Evolutionary conservation across 2,329 filamentous ascomycete species (phyloP), one percentile per base, ranked within the genome.

Genomic region (Scortechinia acanthostroma): DNA sequence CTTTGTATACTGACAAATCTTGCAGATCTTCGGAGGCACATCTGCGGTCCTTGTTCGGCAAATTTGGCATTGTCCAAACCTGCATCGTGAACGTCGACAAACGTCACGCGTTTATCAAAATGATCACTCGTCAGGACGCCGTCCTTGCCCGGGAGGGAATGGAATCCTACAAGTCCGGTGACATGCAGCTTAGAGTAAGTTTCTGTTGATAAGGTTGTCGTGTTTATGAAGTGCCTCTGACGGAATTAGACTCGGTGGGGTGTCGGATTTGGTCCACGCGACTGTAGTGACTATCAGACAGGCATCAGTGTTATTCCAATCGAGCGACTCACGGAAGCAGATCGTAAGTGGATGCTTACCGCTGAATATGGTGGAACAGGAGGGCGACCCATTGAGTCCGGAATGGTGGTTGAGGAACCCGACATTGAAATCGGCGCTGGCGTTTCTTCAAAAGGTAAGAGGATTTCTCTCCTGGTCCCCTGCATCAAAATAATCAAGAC

Each of bases 61-160:
- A 81, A 42, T 95, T 83, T 58, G 93, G 93, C 48, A 73, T 83
- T 45, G 93, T 98, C 3, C 93, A 98, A 64, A 96, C 91, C 1
- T 97, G 91, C 65, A 98, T 98, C 52, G 91, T 96, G 53, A 97
- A 98, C 68, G 86, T 89, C 57, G 93, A 98, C 58, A 98, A 97
- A 69, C 87, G 93, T 16, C 93, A 98, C 64, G 93, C 93, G 4
- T 98, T 98, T 61, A 91, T 98, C 57, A 98, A 98, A 69, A 98
- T 98, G 93, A 78, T 93, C 53, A 93, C 80, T 51, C 88, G 94
- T 28, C 76, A 80, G 50, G 89, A 95, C 63, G 91, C 93, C 14
- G 76, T 95, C 48, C 71, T 63, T 50, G 93, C 93, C 43, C 94
- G 94, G 60, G 79, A 86, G 28, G 88, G 83, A 44, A 95, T 97